Evolutionary conservation across 2,329 filamentous ascomycete species (phyloP).

Genomic region (Alternaria brassicicola): DNA sequence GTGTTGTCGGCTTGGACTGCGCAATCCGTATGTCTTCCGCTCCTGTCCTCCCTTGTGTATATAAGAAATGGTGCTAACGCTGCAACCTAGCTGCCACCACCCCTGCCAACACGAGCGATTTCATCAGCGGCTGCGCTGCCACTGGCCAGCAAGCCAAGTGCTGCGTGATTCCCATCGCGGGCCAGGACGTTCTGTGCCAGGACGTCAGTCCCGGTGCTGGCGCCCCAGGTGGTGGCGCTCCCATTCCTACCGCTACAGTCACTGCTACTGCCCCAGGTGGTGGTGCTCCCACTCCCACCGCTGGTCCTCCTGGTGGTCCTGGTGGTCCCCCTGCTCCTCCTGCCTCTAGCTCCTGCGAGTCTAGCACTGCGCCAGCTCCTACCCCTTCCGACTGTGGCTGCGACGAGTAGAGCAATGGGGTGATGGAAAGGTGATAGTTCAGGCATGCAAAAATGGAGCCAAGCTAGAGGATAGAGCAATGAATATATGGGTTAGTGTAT

Average conservation of each 20-base stretch:
- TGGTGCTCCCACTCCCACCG: not conserved
- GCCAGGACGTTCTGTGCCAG: slow-evolving; percentile 14
- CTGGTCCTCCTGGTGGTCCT: not conserved
- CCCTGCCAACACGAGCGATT: not conserved
- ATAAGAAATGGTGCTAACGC: not conserved
- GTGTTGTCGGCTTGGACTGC: slow-evolving; percentile 10
- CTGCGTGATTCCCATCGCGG: slow-evolving; percentile 12
- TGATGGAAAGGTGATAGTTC: not conserved
- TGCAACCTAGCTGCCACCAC: not conserved
- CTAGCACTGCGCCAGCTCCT: not conserved
- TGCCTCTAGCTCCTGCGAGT: not conserved
- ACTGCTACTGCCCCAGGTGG: not conserved
- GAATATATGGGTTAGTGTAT: not conserved
- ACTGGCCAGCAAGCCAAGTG: slow-evolving; percentile 16
- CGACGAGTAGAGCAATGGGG: not conserved
- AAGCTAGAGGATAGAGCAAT: not conserved
- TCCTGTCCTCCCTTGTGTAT: not conserved
- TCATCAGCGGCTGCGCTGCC: slow-evolving; percentile 6
- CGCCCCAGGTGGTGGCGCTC: not conserved
- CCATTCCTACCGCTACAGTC: not conserved
- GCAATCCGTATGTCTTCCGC: slow-evolving; percentile 9
- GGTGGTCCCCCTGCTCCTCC: not conserved
- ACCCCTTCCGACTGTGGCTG: slow-evolving; percentile 2
- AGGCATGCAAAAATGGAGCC: not conserved
- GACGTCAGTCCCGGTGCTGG: slow-evolving; percentile 10